These are phyloP conservation scores for Lichtheimia hyalospora DNA, from an alignment of 371 early-diverging fungal species.

Conservation along the genomic window DNA sequence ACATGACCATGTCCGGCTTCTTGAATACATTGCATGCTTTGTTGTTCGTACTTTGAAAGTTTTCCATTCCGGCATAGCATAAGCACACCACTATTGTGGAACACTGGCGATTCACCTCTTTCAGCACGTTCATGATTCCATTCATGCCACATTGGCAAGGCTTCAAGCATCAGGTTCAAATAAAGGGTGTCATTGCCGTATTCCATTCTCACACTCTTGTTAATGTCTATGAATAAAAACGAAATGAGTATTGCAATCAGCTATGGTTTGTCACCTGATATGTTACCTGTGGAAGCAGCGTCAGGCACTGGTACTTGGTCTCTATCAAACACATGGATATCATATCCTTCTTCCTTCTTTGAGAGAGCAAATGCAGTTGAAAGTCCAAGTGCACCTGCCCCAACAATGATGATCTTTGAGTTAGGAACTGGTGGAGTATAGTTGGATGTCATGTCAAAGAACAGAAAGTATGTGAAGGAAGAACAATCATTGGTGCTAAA, in stretches of 20 bases:
- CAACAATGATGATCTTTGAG: conserved; percentile 48
- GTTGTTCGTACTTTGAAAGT: conserved; percentile 36
- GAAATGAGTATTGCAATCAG: not conserved
- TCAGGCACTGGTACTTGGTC: conserved; percentile 40
- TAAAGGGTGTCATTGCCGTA: conserved; percentile 47
- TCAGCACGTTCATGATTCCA: conserved; percentile 51
- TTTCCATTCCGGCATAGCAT: conserved; percentile 28
- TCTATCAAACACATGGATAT: conserved; percentile 49
- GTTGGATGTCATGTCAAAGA: not conserved
- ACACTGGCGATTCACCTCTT: conserved; percentile 26
- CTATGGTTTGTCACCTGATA: not conserved
- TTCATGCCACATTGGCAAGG: conserved; percentile 45
- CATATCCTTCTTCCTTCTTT: conserved; percentile 22
- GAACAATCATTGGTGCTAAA: too few species aligned
- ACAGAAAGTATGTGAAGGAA: too few species aligned
- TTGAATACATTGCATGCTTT: conserved; percentile 29
- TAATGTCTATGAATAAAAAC: conserved; percentile 40
- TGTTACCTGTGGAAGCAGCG: conserved; percentile 43
- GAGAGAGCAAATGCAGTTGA: conserved; percentile 50
- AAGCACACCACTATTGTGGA: conserved; percentile 40
- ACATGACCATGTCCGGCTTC: conserved; percentile 36
- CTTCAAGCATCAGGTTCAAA: conserved; percentile 41
- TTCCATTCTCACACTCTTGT: conserved; percentile 53
- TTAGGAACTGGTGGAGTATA: conserved; percentile 7
- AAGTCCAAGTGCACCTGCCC: conserved; percentile 55